Base-by-base conservation (phyloP, 192 early-diverging fungal species). In the Rhizophagus prolifer region DNA sequence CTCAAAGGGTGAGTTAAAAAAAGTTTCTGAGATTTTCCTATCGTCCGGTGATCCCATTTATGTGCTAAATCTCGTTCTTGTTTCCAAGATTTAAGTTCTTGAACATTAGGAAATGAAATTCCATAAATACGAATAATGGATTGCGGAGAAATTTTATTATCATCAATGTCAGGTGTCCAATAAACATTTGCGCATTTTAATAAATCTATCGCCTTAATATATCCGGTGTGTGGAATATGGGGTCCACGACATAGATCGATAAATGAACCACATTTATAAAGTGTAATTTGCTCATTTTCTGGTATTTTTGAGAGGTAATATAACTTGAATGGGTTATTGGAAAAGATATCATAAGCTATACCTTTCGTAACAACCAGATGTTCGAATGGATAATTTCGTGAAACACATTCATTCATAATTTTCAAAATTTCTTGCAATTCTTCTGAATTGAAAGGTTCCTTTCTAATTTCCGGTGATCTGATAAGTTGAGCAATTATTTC, bases 191-290 rank as follows among this genome's bases (percentile, higher is more conserved):
- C 87, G 0, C 90, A 87, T 34, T 85, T 81, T 12, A 84, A 72
- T 9, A 92, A 74, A 79, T 87, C 85, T 44, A 92, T 74, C 1
- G 85, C 82, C 28, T 84, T 81, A 36, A 95, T 54, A 58, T 87
- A 83, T 7, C 88, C 85, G 3, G 92, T 91, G 69, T 91, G 84
- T n/a, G 86, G 85, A 4, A 94, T 81, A 83, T 94, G 91, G 9
- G 94, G 94, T 10, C 92, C 94, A 38, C 90, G 88, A 72, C 91
- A 92, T 38, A 95, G 82, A 78, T 94, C 94, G 65, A 95, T 88
- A 80, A 93, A 91, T 28, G 87, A 79, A 38, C 90, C 89, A 72
- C 90, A 92, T 59, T 87, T 84, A 76, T 92, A 94, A 3, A 95
- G 70, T 1, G 89, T 88, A 72, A 95, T 81, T 12, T 75, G 59